Evolutionary conservation across 345 rosid species (phyloP).

Genomic region (Citrus unshiu): DNA sequence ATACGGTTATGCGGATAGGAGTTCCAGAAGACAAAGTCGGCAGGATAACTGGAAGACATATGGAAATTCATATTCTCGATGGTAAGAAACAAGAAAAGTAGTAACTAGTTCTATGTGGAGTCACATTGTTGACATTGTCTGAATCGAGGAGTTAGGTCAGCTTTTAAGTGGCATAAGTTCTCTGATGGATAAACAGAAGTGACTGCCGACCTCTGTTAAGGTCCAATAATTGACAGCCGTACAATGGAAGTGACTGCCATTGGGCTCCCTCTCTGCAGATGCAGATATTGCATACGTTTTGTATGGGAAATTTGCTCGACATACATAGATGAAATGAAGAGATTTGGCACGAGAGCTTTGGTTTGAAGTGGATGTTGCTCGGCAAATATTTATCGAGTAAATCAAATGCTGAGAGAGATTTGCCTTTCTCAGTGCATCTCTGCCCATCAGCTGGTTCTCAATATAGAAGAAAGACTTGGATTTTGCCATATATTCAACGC

Average conservation of each 20-base stretch:
- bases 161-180: not conserved
- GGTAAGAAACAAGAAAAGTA: slow-evolving; percentile 26
- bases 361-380: not conserved
- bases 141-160: slow-evolving; percentile 3
- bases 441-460: not conserved
- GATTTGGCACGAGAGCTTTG: not conserved
- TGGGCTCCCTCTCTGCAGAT: not conserved
- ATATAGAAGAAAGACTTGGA: not conserved
- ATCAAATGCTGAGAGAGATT: not conserved
- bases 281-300: no score
- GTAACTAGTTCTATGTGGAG: not conserved
- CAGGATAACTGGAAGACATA: slow-evolving; percentile 35
- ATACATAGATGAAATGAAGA: not conserved
- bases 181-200: not conserved
- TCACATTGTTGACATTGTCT: not conserved
- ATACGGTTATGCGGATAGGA: slow-evolving; percentile 28
- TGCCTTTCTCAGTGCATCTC: not conserved
- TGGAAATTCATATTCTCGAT: slow-evolving; percentile 32
- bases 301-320: no score
- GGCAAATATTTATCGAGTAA: not conserved
- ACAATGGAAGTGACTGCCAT: not conserved
- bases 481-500: not conserved
- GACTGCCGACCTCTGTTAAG: not conserved
- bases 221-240: not conserved
- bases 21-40: slow-evolving; percentile 41